These are phyloP conservation scores for Penicillium tannophilum DNA, from an alignment of 495 filamentous ascomycete species.

Conservation along the genomic window DNA sequence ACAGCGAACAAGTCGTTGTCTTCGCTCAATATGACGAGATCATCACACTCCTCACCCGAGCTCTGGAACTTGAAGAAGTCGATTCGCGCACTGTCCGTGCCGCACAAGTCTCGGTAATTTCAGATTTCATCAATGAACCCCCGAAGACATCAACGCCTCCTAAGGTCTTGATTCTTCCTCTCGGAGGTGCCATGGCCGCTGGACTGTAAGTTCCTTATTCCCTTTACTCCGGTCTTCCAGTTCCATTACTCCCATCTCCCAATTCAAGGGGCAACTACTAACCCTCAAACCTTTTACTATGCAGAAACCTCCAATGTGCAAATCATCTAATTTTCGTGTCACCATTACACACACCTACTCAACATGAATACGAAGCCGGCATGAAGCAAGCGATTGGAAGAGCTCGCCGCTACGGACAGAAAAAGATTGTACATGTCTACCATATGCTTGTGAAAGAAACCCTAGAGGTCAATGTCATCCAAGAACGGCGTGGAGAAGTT, in stretches of 20 bases:
- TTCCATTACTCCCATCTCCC: not conserved
- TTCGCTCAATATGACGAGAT: constrained; percentile 56
- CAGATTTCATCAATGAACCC: constrained; percentile 11
- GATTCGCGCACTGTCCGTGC: constrained; percentile 20
- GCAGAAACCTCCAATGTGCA: constrained; percentile 72
- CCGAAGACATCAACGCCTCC: not conserved
- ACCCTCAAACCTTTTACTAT: not conserved
- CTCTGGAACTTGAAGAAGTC: constrained; percentile 34
- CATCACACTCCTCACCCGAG: constrained; percentile 35
- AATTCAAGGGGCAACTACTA: not conserved
- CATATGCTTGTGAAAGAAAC: constrained; percentile 65
- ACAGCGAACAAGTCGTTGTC: constrained; percentile 50
- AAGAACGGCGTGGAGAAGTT: constrained; percentile 39
- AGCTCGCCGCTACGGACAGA: constrained; percentile 66
- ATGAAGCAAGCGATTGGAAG: constrained; percentile 77
- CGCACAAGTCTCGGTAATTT: constrained; percentile 1
- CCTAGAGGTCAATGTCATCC: constrained; percentile 69
- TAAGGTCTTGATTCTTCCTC: constrained; percentile 66
- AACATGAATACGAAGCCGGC: constrained; percentile 58
- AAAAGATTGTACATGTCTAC: constrained; percentile 67
- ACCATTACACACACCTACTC: constrained; percentile 56
- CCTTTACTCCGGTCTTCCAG: not conserved
- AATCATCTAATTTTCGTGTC: constrained; percentile 78
- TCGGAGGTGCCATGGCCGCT: constrained; percentile 64
- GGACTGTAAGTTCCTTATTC: constrained; percentile 58